Evolutionary conservation across 129 eudicot genomes (phyloP).

Genomic region (Kitagawia praeruptora): DNA sequence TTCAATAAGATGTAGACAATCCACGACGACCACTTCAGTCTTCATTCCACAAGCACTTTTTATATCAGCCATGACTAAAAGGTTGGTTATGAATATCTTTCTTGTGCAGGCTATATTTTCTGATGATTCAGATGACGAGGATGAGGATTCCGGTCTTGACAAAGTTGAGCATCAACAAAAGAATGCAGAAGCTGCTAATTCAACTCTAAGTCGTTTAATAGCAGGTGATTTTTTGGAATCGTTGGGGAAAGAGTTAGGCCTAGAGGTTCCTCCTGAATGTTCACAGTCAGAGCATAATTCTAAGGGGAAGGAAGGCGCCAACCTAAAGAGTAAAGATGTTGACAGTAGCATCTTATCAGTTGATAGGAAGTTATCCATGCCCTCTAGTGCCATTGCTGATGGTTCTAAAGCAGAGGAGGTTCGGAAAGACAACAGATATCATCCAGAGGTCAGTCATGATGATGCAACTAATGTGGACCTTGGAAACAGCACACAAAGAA

Average conservation of each 20-base stretch:
- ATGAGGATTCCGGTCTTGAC: conserved; percentile 24
- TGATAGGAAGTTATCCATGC: not conserved
- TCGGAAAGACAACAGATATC: conserved; percentile 8
- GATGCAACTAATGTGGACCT: not conserved
- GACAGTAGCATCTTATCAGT: not conserved
- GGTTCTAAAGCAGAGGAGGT: conserved; percentile 3
- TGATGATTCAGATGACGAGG: conserved; percentile 89
- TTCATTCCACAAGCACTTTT: not conserved
- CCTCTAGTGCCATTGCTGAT: conserved; percentile 9
- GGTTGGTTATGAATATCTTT: conserved; percentile 2
- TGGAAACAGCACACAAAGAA: not conserved
- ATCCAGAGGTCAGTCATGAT: conserved; percentile 11
- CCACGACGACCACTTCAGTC: not conserved
- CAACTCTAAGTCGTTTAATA: conserved; percentile 70
- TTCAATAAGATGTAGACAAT: not conserved
- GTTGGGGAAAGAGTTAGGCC: conserved; percentile 85
- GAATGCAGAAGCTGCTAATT: conserved; percentile 71
- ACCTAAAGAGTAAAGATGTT: conserved; percentile 5
- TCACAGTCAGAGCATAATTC: conserved; percentile 30
- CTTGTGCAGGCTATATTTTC: conserved; percentile 84
- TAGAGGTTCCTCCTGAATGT: conserved; percentile 82
- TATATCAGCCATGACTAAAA: not conserved
- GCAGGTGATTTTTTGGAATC: conserved; percentile 98
- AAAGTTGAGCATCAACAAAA: conserved; percentile 54
- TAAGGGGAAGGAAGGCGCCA: conserved; percentile 18